phyloP scores from a whole-genome alignment of 2,329 filamentous ascomycete species.

The Colletotrichum gloeosporioides region DNA sequence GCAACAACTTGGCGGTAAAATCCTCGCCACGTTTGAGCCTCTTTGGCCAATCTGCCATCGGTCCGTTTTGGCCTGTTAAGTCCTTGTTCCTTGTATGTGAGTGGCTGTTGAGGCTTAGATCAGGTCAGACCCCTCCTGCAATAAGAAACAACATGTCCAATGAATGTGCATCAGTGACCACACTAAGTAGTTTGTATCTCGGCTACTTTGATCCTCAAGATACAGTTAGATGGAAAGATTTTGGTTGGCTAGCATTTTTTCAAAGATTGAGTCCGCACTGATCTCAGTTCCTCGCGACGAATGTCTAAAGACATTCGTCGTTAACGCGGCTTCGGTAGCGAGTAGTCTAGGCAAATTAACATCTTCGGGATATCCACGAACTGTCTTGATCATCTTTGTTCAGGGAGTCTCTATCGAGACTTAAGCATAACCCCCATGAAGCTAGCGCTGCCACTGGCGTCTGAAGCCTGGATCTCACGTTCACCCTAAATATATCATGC shows the following conservation, averaged over 20 bases:
- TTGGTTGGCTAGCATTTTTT: neutral
- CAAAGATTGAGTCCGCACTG: rapidly evolving
- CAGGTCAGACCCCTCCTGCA: rapidly evolving
- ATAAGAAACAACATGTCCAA: neutral
- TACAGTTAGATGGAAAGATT: too few relatives aligned
- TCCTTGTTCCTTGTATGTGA: neutral
- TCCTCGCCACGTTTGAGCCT: neutral
- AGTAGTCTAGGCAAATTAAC: rapidly evolving
- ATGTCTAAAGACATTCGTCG: rapidly evolving
- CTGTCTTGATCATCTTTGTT: rapidly evolving
- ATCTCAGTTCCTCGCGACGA: rapidly evolving
- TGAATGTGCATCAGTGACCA: neutral
- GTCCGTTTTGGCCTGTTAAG: neutral
- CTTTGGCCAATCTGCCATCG: neutral
- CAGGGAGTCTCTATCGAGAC: rapidly evolving
- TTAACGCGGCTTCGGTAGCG: rapidly evolving
- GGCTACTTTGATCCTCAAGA: neutral
- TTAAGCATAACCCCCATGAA: neutral
- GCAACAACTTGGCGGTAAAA: neutral
- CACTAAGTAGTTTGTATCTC: rapidly evolving
- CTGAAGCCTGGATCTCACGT: neutral
- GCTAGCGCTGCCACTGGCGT: neutral
- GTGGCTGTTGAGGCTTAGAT: neutral
- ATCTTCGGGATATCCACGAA: rapidly evolving
- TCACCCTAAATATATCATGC: neutral